Conservation (phyloP, 176 grass and related monocot genomes). For the Musa itinerans region DNA sequence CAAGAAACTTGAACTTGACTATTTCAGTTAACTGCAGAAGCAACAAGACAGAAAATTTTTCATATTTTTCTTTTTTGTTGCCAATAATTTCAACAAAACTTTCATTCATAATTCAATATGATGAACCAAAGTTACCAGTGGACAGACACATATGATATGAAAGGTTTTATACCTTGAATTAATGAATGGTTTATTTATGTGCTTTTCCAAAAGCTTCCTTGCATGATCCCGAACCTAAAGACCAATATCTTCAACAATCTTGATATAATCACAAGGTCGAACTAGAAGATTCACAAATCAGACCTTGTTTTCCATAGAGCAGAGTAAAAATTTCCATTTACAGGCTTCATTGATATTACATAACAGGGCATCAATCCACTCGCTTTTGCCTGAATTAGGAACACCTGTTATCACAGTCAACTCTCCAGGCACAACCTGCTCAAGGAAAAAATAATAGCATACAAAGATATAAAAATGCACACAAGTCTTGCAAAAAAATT, state of each 20-base stretch:
- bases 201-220: conserved; percentile 95
- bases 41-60: too few relatives aligned
- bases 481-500: neutral
- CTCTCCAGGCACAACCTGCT: conserved; percentile 80
- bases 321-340: conserved; percentile 92
- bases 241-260: neutral
- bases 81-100: too few relatives aligned
- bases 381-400: conserved; percentile 96
- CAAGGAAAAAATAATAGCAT: conserved; percentile 2
- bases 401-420: conserved; percentile 89
- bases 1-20: too few relatives aligned
- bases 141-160: neutral
- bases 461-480: neutral
- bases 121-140: neutral
- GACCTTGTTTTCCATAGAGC: conserved; percentile 97
- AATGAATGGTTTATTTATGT: conserved; percentile 78
- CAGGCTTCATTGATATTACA: conserved; percentile 73
- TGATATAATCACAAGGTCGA: conserved; percentile 12
- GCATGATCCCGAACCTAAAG: conserved; percentile 81
- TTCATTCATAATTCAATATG: too few relatives aligned
- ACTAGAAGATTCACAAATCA: conserved; percentile 27
- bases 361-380: conserved; percentile 95
- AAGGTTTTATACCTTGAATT: conserved; percentile 48
- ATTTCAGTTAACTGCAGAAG: too few relatives aligned
- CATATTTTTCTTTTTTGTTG: too few relatives aligned